These are phyloP conservation scores for Fusarium sp. DNA, from an alignment of 2,329 filamentous ascomycete species.

Conservation along the genomic window DNA sequence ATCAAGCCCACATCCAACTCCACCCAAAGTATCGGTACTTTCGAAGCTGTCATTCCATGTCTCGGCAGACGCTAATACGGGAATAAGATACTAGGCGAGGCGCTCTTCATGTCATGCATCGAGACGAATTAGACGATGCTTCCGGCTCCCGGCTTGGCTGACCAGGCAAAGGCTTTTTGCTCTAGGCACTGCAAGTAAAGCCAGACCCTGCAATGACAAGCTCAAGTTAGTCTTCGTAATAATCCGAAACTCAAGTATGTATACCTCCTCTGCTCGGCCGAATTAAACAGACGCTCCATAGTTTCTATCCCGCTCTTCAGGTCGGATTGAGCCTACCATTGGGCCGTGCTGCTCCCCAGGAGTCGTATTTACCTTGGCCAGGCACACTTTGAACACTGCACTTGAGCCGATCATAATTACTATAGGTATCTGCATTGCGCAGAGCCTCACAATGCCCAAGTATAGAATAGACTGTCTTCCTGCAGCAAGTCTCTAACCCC, in stretches of 20 bases:
- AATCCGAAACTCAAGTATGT: constrained; percentile 11
- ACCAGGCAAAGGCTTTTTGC: neutral
- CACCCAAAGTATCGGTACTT: constrained; percentile 3
- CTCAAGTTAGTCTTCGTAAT: constrained; percentile 10
- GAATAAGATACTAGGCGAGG: constrained; percentile 11
- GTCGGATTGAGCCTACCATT: constrained; percentile 28
- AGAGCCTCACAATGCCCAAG: neutral
- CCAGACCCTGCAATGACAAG: neutral
- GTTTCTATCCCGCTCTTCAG: constrained; percentile 26
- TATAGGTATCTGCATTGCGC: constrained; percentile 3
- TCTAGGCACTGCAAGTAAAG: neutral
- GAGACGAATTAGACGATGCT: constrained; percentile 18
- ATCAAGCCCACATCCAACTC: constrained; percentile 5
- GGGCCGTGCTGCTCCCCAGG: constrained; percentile 12
- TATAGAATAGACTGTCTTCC: too few species aligned
- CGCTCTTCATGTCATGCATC: neutral
- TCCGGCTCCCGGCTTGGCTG: constrained; percentile 40
- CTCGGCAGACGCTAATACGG: constrained; percentile 10
- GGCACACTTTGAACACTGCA: constrained; percentile 8
- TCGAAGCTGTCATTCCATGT: neutral
- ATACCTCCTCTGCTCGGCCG: constrained; percentile 12
- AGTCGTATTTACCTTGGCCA: constrained; percentile 19
- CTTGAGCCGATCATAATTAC: constrained; percentile 28
- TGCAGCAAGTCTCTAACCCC: neutral
- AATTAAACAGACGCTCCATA: constrained; percentile 26